Evolutionary conservation across 306 rosid genomes (phyloP), one percentile per base, ranked within the genome.

Genomic region (Dicorynia guianensis): DNA sequence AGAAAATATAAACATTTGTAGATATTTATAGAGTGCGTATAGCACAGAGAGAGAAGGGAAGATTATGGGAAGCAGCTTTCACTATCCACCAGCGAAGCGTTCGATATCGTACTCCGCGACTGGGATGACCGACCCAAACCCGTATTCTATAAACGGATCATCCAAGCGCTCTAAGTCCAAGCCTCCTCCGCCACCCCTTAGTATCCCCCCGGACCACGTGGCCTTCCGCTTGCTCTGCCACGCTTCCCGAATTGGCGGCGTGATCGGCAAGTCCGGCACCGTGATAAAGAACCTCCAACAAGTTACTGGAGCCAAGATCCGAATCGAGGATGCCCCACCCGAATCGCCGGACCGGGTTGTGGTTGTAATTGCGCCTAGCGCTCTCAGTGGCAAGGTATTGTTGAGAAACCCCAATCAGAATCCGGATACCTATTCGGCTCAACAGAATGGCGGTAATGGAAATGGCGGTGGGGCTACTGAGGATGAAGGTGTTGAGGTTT

Each of bases 201-300:
- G 63, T 39, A 76, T 86, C 0, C 92, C 97, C 5, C 73, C 88
- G 0, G 99, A 93, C 25, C 97, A 96, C 75, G 83, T 73, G 7
- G 79, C 96, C 10, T 92, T 96, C 83, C 96, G 99, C 49, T 80
- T 96, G 74, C 93, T 96, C 77, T 96, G 98, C 82, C 87, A 96
- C 78, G 80, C 93, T 20, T 85, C 99, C 0, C 87, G 99, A 66
- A 86, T 92, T 54, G 99, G 99, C 36, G 99, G 99, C 15, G 90
- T 96, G 3, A 96, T 96, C 46, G 99, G 99, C 5, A 92, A 89
- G 88, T 87, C 93, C 38, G 99, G 99, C 13, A 11, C 59, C 48
- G 85, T 90, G 15, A 96, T 96, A 36, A 89, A 86, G 82, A 85
- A 64, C 17, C 99, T 96, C 65, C 98, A 90, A 88, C 84, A 76